Conservation (phyloP, 2,329 filamentous ascomycete species). For the Colletotrichum sp. region DNA sequence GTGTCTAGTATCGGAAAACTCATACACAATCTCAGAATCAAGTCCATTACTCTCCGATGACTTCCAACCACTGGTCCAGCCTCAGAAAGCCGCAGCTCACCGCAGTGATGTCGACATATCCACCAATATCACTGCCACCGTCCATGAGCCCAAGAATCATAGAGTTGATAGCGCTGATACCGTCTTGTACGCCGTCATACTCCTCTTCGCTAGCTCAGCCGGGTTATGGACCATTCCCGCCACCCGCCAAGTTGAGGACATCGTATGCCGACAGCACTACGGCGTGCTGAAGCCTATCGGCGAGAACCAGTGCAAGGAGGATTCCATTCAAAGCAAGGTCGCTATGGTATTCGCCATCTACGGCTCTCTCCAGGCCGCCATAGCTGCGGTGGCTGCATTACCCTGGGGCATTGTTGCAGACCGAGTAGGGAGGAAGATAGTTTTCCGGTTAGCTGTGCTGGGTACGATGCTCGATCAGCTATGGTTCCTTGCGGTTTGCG, state of each 20-base stretch:
- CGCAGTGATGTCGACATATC: not conserved
- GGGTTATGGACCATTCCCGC: not conserved
- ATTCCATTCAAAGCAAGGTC: slow-evolving; percentile 39
- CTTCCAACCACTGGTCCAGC: not conserved
- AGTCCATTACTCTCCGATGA: not conserved
- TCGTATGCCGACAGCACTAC: not conserved
- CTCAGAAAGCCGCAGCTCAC: not conserved
- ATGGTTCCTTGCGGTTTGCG: slow-evolving; percentile 35
- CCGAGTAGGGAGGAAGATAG: slow-evolving; percentile 39
- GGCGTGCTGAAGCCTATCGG: not conserved
- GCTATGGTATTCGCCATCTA: slow-evolving; percentile 38
- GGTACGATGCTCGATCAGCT: slow-evolving; percentile 32
- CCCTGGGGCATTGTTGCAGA: slow-evolving; percentile 43
- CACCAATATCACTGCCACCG: not conserved
- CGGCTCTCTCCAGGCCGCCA: slow-evolving; percentile 32
- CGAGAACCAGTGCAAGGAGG: slow-evolving; percentile 28
- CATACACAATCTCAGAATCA: not conserved
- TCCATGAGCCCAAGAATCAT: not conserved
- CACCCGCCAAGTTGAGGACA: not conserved
- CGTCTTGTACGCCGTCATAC: not conserved
- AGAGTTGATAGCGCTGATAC: not conserved
- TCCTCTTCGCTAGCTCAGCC: not conserved
- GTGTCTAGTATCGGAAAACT: not conserved
- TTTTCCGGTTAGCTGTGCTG: slow-evolving; percentile 33
- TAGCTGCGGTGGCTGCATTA: slow-evolving; percentile 34